phyloP scores from a whole-genome alignment of 2,329 filamentous ascomycete genomes.

The Didymella lethalis region DNA sequence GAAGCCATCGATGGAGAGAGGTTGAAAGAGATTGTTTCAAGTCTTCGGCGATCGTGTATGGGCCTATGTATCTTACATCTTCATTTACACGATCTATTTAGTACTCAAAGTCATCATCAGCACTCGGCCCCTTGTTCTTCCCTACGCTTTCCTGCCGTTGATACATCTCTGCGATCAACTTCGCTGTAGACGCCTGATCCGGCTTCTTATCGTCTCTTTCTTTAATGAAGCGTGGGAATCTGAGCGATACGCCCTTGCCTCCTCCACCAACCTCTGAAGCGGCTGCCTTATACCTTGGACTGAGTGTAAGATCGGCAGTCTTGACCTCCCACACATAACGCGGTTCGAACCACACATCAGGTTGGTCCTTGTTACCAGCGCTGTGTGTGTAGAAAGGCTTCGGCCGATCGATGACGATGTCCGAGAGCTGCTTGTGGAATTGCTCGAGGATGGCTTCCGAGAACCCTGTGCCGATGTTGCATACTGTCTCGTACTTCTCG shows the following conservation, averaged over 20 bases:
- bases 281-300: constrained; percentile 92
- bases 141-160: constrained; percentile 88
- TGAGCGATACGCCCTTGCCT: constrained; percentile 80
- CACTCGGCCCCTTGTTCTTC: constrained; percentile 83
- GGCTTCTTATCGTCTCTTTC: constrained; percentile 94
- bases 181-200: constrained; percentile 83
- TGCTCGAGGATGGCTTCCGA: constrained; percentile 93
- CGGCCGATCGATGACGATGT: constrained; percentile 82
- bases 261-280: constrained; percentile 76
- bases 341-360: constrained; percentile 98
- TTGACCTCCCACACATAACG: constrained; percentile 96
- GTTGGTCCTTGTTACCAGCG: constrained; percentile 85
- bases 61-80: neutral
- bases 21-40: neutral
- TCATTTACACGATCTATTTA: constrained; percentile 50
- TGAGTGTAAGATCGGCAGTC: constrained; percentile 92
- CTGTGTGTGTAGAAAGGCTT: constrained; percentile 96
- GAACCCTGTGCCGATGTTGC: constrained; percentile 98
- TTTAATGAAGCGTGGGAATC: constrained; percentile 94
- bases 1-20: neutral
- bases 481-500: constrained; percentile 92
- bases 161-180: constrained; percentile 97
- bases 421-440: constrained; percentile 76
- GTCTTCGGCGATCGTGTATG: neutral
- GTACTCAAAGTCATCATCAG: constrained; percentile 99